Base-by-base conservation (phyloP, 1,139 yeast genomes). In the Meyerozyma guilliermondii region DNA sequence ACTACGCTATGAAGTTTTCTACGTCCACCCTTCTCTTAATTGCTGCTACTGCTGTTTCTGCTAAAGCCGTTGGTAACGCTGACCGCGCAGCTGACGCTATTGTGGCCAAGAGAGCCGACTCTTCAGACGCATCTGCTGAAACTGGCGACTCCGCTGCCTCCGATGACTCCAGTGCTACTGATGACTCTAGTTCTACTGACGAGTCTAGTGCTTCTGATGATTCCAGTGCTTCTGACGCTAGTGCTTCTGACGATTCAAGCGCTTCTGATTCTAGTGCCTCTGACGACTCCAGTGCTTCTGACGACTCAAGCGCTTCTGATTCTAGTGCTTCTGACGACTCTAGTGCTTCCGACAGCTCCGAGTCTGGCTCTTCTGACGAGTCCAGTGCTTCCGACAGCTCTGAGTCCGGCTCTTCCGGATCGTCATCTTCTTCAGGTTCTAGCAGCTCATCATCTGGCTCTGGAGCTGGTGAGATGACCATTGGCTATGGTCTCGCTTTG, bases 281-380 rank as follows among this genome's bases (percentile, higher is more conserved):
- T 18, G 27, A 20, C 17, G 37, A 11, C 37, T 13, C 13, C 16
- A 13, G 16, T 29, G 33, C 33, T 14, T 10, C 27, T 13, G 18
- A 22, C 8, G 39, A 26, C 31, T 23, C 39, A 7, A 14, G 30
- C 28, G n/a, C 39, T 26, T 13, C 39, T 24, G 39, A 26, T 23
- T 11, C 39, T 7, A 26, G 30, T 24, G 13, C 39, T 36, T n/a
- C 37, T n/a, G 30, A n/a, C 7, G 39, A 16, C 22, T 13, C 31
- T 10, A 22, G 39, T 7, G 39, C 30, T n/a, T 18, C 39, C 11
- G 39, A 23, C 39, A 22, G 38, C 11, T n/a, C 38, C 14, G 39
- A 16, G 4, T 23, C 39, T 14, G 31, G 18, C 17, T 23, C 39
- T 26, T 13, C 39, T 36, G 39, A 10, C 23, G 14, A 5, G 16